Conservation (phyloP, 2,329 filamentous ascomycete species). For the Scolecobasidium constrictum region DNA sequence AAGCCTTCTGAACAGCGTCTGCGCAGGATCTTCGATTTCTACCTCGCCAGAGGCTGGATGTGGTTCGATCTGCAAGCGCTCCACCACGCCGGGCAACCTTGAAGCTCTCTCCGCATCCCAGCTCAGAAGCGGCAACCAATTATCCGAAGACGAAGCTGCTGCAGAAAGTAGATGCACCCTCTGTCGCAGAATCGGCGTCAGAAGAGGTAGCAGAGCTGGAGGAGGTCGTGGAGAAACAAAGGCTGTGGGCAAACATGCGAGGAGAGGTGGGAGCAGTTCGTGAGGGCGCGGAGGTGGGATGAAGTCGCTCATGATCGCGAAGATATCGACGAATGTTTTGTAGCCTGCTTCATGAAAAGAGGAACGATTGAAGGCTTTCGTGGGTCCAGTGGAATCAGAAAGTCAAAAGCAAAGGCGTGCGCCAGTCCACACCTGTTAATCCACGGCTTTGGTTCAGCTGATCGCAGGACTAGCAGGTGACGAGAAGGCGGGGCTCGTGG, state of each 20-base stretch:
- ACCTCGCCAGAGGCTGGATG: constrained; percentile 73
- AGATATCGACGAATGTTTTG: too few relatives aligned
- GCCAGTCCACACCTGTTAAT: too few relatives aligned
- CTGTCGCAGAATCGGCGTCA: constrained; percentile 54
- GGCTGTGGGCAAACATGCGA: constrained; percentile 52
- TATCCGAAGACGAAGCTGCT: constrained; percentile 35
- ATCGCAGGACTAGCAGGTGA: too few relatives aligned
- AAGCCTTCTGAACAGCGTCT: constrained; percentile 53
- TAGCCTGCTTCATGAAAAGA: too few relatives aligned
- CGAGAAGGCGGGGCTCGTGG: too few relatives aligned
- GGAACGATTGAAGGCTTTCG: too few relatives aligned
- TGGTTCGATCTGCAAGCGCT: constrained; percentile 57
- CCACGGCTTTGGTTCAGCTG: too few relatives aligned
- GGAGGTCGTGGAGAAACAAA: constrained; percentile 49
- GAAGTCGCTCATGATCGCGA: not conserved
- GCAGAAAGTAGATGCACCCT: constrained; percentile 51
- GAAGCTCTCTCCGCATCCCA: constrained; percentile 51
- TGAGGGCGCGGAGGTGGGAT: constrained; percentile 45
- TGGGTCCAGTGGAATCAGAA: too few relatives aligned
- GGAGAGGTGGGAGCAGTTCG: constrained; percentile 48
- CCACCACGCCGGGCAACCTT: constrained; percentile 50
- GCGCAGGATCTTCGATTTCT: constrained; percentile 58
- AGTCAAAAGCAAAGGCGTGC: too few relatives aligned
- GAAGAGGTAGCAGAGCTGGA: constrained; percentile 47
- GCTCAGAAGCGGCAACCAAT: constrained; percentile 64